Base-by-base conservation (phyloP, 129 eudicot species). In the Flaveria ramosissima region DNA sequence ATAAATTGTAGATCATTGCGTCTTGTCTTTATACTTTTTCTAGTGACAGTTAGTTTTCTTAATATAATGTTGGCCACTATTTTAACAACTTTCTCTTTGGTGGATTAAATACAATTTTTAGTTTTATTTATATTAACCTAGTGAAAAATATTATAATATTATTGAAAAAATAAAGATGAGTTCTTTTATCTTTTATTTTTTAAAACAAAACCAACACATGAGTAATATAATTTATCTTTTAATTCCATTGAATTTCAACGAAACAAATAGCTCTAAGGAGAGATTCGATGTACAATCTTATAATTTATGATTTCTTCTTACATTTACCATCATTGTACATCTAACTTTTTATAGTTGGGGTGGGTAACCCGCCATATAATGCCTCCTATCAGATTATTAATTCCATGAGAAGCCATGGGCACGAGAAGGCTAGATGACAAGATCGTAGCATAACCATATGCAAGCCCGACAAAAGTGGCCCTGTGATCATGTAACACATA, bases 391-490 rank as follows among this genome's bases (percentile, higher is more conserved):
- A 93, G 80, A 75, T 93, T 93, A 81, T 91, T 93, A 19, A 85
- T 70, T 4, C 92, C 91, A 83, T 93, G 98, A 77, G 96, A 87
- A 77, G 96, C 98, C 97, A 90, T 91, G 52, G 98, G 97, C 50
- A 93, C 98, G 0, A 86, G n/a, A 69, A 93, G 76, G 72, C 89
- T 93, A 0, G 98, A 93, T 26, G 98, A 88, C 51, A 87, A 64
- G 24, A 84, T 79, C 7, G 98, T 83, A 7, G 91, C 92, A 80
- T 85, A 91, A 42, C 97, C 98, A 61, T 93, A 93, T 43, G 87
- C 89, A 64, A 91, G 41, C 86, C 97, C 98, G 68, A 93, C 89
- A 81, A 90, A 83, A 14, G 96, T 87, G 7, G 98, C 98, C 98
- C 98, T 93, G 68, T 7, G 53, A 52, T 70, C 32, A 43, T 66